Conservation (phyloP, 2,329 filamentous ascomycete species). For the Aspergillus pseudotamarii region DNA sequence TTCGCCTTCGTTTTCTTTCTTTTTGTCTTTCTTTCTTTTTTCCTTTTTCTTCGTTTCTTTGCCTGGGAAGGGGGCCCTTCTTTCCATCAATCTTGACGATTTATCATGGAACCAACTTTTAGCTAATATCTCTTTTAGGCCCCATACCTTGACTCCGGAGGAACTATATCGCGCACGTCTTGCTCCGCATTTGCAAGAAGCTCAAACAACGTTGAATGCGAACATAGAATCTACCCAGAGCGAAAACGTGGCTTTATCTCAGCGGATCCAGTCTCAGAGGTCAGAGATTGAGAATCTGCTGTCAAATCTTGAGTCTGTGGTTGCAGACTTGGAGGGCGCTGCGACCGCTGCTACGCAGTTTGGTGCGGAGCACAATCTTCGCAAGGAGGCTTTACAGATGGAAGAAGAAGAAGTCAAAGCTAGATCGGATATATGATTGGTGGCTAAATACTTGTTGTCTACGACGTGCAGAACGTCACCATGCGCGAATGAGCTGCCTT, state of each 20-base stretch:
- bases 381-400: slow-evolving; percentile 47
- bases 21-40: not conserved
- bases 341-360: slow-evolving; percentile 46
- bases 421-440: slow-evolving; percentile 29
- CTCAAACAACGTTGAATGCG: slow-evolving; percentile 52
- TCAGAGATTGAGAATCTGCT: slow-evolving; percentile 61
- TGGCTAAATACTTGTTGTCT: not conserved
- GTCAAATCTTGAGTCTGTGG: slow-evolving; percentile 56
- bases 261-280: slow-evolving; percentile 56
- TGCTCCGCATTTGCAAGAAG: slow-evolving; percentile 56
- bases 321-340: slow-evolving; percentile 59
- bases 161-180: slow-evolving; percentile 63
- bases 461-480: not conserved
- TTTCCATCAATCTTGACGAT: slow-evolving; percentile 1
- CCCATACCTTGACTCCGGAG: slow-evolving; percentile 60
- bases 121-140: slow-evolving; percentile 40
- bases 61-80: not conserved
- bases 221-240: slow-evolving; percentile 54
- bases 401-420: slow-evolving; percentile 45
- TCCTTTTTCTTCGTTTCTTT: not conserved
- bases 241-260: slow-evolving; percentile 57
- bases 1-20: not conserved
- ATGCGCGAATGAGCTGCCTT: not conserved
- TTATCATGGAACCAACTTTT: not conserved
- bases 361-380: slow-evolving; percentile 40